Percentiles rank a stretch among this genome's conserved stretches.
phyloP scores from a whole-genome alignment of 2,329 filamentous ascomycete species.

The Bipolaris zeicola region DNA sequence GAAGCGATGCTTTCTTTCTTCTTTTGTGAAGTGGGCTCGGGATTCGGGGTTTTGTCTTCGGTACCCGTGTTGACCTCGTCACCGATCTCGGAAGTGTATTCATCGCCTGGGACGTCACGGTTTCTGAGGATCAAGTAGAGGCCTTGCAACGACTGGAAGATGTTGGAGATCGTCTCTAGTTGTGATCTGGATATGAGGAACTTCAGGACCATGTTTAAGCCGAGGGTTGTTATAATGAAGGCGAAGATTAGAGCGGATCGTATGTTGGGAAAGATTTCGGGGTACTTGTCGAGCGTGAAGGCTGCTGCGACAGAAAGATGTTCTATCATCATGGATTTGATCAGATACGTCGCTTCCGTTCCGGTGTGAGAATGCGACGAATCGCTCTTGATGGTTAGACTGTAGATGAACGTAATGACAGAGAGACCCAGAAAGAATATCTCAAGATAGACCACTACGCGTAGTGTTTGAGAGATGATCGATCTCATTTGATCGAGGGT shows the following conservation, averaged over 20 bases:
- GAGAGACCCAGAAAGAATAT: background rate
- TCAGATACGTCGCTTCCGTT: background rate
- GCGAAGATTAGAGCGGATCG: background rate
- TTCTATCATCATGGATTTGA: background rate
- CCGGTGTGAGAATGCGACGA: background rate
- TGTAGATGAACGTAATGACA: background rate
- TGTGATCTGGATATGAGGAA: background rate
- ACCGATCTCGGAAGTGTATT: background rate
- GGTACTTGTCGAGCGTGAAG: background rate
- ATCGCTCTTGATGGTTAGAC: background rate
- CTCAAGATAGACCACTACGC: background rate
- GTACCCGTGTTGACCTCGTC: background rate
- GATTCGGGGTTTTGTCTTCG: background rate
- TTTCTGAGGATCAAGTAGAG: slow-evolving; percentile 2
- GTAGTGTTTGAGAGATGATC: background rate
- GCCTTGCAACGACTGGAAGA: background rate
- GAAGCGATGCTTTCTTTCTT: background rate
- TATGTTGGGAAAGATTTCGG: background rate
- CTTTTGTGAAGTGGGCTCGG: background rate
- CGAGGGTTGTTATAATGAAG: background rate
- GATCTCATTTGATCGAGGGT: background rate
- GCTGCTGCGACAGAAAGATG: background rate
- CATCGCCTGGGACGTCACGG: background rate
- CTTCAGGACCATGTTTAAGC: slow-evolving; percentile 1
- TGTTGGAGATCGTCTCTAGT: background rate